A percentile compares a stretch with the other conserved stretches of the same genome.
phyloP scores from a whole-genome alignment of 768 basidiomycete species.

The Termitomyces sp. region DNA sequence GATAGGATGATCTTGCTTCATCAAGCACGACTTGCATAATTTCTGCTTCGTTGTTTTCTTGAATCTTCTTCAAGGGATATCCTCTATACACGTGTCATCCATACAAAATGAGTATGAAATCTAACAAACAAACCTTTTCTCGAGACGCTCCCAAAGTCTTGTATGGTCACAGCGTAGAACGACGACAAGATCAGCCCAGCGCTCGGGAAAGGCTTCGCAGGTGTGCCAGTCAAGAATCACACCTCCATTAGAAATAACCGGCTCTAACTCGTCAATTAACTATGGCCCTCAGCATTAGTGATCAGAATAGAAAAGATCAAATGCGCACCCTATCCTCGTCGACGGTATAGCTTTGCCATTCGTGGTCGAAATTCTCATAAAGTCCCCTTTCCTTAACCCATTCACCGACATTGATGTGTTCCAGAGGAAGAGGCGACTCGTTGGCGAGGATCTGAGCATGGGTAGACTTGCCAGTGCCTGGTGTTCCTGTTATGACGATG shows the following conservation, averaged over 20 bases:
- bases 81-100: constrained; percentile 40
- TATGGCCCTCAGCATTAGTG: constrained; percentile 23
- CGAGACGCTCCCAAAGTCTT: constrained; percentile 83
- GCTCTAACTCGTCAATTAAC: constrained; percentile 88
- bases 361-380: constrained; percentile 83
- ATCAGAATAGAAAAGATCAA: not conserved
- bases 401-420: constrained; percentile 88
- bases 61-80: constrained; percentile 89
- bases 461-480: constrained; percentile 95
- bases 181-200: constrained; percentile 94
- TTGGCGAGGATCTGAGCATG: constrained; percentile 81
- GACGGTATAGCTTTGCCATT: constrained; percentile 92
- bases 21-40: constrained; percentile 92
- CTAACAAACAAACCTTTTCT: constrained; percentile 62
- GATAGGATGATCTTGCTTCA: constrained; percentile 86
- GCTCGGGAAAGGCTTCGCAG: constrained; percentile 89
- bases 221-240: constrained; percentile 94
- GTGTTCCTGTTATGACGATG: constrained; percentile 86
- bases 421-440: constrained; percentile 63
- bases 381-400: constrained; percentile 79
- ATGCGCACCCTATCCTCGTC: constrained; percentile 89
- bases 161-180: constrained; percentile 89
- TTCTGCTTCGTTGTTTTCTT: constrained; percentile 98
- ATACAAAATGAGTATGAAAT: constrained; percentile 3
- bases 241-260: constrained; percentile 61